A percentile compares a stretch with the other conserved stretches of the same genome.
Evolutionary conservation across 495 filamentous ascomycete species (phyloP).

Genomic region (Aspergillus carlsbadensis): DNA sequence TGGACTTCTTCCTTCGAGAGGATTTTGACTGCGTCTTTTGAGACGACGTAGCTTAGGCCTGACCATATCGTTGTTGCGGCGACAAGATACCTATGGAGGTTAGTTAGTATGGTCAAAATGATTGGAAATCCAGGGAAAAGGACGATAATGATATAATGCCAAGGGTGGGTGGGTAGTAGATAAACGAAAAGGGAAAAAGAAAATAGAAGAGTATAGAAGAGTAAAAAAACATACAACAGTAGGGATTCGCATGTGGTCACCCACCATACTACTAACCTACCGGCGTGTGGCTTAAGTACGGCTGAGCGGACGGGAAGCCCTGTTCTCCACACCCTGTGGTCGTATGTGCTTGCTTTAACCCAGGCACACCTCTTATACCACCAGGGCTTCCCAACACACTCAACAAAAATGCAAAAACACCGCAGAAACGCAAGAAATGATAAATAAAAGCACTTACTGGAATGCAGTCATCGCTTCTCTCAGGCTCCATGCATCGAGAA

Average conservation of each 20-base stretch:
- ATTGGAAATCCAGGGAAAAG: background rate
- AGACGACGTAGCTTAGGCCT: slow-evolving; percentile 77
- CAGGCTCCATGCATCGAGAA: slow-evolving; percentile 49
- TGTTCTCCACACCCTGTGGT: slow-evolving; percentile 42
- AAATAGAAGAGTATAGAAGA: slow-evolving; percentile 14
- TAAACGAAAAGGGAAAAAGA: slow-evolving; percentile 10
- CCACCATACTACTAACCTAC: slow-evolving; percentile 40
- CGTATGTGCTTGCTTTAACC: slow-evolving; percentile 23
- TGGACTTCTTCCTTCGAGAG: slow-evolving; percentile 53
- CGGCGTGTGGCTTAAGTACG: slow-evolving; percentile 43
- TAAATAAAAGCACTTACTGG: slow-evolving; percentile 58
- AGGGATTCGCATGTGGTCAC: slow-evolving; percentile 40
- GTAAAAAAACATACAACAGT: slow-evolving; percentile 39
- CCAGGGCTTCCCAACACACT: background rate
- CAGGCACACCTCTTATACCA: slow-evolving; percentile 15
- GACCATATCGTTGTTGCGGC: slow-evolving; percentile 83
- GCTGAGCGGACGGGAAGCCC: slow-evolving; percentile 43
- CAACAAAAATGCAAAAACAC: background rate
- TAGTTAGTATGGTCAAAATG: no score
- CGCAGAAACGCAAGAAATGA: slow-evolving; percentile 6
- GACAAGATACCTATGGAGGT: slow-evolving; percentile 57
- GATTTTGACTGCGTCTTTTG: slow-evolving; percentile 79
- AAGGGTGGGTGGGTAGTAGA: no score
- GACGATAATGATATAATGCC: background rate
- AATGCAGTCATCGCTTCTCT: slow-evolving; percentile 57